phyloP scores from a whole-genome alignment of 2,329 filamentous ascomycete species.

The Diaporthe citriasiana region DNA sequence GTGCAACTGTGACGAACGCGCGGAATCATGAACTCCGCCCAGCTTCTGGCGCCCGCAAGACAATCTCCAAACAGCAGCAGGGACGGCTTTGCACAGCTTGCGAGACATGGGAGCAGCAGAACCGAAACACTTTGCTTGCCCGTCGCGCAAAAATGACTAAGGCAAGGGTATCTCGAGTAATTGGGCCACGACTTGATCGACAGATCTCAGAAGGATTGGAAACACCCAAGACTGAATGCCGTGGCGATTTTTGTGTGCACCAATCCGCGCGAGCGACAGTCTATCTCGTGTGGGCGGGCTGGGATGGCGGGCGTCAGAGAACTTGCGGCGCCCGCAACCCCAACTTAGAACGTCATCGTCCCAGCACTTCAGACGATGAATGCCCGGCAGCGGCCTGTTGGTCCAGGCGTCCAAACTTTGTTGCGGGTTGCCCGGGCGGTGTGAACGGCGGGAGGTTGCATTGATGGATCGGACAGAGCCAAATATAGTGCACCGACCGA shows the following conservation, averaged over 20 bases:
- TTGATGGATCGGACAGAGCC: neutral
- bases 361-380: conserved; percentile 16
- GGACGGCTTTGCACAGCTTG: neutral
- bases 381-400: neutral
- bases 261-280: too few species aligned
- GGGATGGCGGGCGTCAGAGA: neutral
- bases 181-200: conserved; percentile 8
- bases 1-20: conserved; percentile 5
- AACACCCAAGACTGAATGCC: neutral
- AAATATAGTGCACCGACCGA: conserved; percentile 1
- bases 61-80: neutral
- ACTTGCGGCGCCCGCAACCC: neutral
- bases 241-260: neutral
- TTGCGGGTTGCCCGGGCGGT: neutral
- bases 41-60: neutral
- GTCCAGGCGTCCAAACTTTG: neutral
- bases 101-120: conserved; percentile 31
- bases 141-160: neutral
- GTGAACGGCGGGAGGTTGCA: neutral
- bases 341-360: conserved; percentile 2
- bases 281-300: neutral
- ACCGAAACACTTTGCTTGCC: conserved; percentile 12
- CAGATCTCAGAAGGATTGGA: neutral
- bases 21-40: neutral
- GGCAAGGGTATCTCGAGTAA: conserved; percentile 2